Evolutionary conservation across 306 rosid species (phyloP).

Genomic region (Rosa lucieae): DNA sequence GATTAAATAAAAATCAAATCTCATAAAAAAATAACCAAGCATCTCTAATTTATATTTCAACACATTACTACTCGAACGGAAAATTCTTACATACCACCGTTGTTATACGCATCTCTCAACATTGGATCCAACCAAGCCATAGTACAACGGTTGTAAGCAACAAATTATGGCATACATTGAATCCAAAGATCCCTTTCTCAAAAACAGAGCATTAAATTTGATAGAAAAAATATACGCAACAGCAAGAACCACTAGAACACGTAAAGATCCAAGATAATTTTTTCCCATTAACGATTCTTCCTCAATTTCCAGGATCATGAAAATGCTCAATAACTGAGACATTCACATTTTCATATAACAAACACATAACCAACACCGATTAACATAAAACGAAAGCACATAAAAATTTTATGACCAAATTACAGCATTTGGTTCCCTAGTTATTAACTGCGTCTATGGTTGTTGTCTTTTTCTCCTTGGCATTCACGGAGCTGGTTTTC

Average conservation of each 20-base stretch:
- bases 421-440: slow-evolving; percentile 4
- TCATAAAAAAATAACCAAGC: neutral
- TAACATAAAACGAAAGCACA: slow-evolving; percentile 3
- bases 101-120: neutral
- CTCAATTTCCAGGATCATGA: neutral
- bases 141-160: neutral
- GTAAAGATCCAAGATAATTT: neutral
- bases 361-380: neutral
- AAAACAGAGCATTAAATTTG: neutral
- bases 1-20: neutral
- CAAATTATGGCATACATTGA: neutral
- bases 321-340: slow-evolving; percentile 14
- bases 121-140: neutral
- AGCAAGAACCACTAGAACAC: neutral
- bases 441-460: neutral
- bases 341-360: neutral
- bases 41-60: neutral
- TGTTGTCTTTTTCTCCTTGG: neutral
- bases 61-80: neutral
- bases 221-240: neutral
- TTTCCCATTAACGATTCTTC: neutral
- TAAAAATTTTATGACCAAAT: neutral
- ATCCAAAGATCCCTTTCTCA: neutral
- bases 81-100: neutral
- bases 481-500: neutral